Base-by-base conservation (phyloP, 2,329 filamentous ascomycete genomes). In the Pseudogymnoascus sp. region DNA sequence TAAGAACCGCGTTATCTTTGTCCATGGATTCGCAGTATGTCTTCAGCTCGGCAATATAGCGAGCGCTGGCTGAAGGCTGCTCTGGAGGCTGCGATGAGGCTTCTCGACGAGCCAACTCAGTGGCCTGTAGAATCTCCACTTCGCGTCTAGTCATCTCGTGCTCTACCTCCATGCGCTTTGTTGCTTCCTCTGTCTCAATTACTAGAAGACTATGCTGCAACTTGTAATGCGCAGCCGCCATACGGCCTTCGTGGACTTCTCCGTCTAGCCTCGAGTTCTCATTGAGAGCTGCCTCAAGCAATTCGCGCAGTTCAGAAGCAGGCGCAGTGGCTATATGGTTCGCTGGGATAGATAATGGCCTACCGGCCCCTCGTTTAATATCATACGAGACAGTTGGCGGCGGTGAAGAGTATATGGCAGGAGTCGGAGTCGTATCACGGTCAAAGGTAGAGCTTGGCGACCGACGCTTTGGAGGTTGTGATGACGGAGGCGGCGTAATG, bases 131-230 rank as follows among this genome's bases (percentile, higher is more conserved):
- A 11, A 93, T 90, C 66, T 96, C 90, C 19, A 96, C 88, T 75
- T 97, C 92, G 21, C 89, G 84, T 66, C 91, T 85, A n/a, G 88
- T 89, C 84, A 97, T 93, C 67, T 95, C 90, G 70, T 96, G 89
- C 75, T 97, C 93, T 4, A 97, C 93, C 37, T 88, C 89, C 68
- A 93, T 91, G 26, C 92, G 87, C 75, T 96, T 93, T 9, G 91
- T 85, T 31, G 92, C 88, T 69, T 96, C 91, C 59, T 88, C 87
- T 62, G 90, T 92, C 71, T 96, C 91, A 67, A 97, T 87, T 61
- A 85, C 87, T 29, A 96, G 82, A 71, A 97, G 83, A 69, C 88
- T 92, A 72, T 93, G 89, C 74, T 97, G 93, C 62, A 97, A 79
- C 76, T 95, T 96, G 78, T 95, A 89, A 74, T 97, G 93, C 33